Percentiles rank a stretch among this genome's conserved stretches.
These are phyloP conservation scores for Phytophthora palmivora DNA, from an alignment of 352 stramenopile species.

Conservation along the genomic window DNA sequence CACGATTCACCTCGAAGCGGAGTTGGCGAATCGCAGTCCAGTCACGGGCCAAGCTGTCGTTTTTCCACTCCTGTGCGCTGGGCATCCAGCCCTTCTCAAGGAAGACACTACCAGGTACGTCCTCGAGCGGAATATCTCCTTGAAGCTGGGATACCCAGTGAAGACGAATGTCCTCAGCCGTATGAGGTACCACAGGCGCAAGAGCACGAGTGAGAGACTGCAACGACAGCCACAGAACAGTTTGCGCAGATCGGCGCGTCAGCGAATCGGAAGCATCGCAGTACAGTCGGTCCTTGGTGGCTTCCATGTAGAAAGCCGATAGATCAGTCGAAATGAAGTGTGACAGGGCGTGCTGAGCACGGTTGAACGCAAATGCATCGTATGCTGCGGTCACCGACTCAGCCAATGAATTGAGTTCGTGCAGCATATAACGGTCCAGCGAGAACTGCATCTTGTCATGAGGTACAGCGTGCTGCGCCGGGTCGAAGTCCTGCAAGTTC, in stretches of 20 bases:
- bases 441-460: constrained; percentile 88
- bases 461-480: constrained; percentile 72
- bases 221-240: constrained; percentile 79
- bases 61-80: constrained; percentile 56
- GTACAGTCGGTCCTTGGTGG: constrained; percentile 97
- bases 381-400: constrained; percentile 88
- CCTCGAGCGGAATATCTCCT: constrained; percentile 47
- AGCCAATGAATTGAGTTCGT: constrained; percentile 85
- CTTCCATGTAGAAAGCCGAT: constrained; percentile 98
- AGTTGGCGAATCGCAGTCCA: constrained; percentile 92
- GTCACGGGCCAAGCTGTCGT: constrained; percentile 62
- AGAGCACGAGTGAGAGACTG: constrained; percentile 67
- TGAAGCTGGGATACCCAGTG: constrained; percentile 70
- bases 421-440: constrained; percentile 97
- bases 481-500: constrained; percentile 96
- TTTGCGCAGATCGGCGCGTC: constrained; percentile 89
- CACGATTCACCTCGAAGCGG: constrained; percentile 81
- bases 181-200: constrained; percentile 95
- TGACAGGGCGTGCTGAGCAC: constrained; percentile 91
- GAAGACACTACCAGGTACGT: constrained; percentile 80
- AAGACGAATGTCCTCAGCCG: constrained; percentile 97
- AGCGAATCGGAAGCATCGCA: constrained; percentile 89
- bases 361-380: constrained; percentile 91
- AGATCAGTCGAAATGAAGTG: constrained; percentile 95
- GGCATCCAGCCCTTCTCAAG: constrained; percentile 68